These are phyloP conservation scores for Trichosporon ovoides DNA, from an alignment of 1,284 basidiomycete genomes.

Conservation along the genomic window DNA sequence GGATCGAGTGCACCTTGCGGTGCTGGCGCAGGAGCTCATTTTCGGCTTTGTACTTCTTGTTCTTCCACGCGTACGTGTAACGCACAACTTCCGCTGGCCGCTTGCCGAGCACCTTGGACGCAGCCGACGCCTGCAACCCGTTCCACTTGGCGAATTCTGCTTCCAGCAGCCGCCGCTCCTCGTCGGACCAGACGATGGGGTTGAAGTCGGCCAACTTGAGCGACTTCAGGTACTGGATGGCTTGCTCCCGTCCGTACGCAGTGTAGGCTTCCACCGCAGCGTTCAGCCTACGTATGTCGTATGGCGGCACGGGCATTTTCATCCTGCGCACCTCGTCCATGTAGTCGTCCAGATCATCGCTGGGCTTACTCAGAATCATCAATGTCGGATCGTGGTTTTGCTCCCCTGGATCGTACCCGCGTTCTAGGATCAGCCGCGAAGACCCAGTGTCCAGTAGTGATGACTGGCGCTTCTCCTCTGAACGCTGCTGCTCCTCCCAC, in stretches of 20 bases:
- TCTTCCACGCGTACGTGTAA: conserved; percentile 49
- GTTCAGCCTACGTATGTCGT: conserved; percentile 38
- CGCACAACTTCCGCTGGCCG: conserved; percentile 42
- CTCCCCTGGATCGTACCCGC: conserved; percentile 37
- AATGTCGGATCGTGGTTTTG: conserved; percentile 36
- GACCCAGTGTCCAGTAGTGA: conserved; percentile 24
- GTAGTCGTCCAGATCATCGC: conserved; percentile 30
- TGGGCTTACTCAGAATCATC: conserved; percentile 30
- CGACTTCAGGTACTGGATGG: conserved; percentile 27
- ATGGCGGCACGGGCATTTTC: conserved; percentile 35
- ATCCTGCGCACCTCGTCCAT: conserved; percentile 34
- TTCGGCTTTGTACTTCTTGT: conserved; percentile 43
- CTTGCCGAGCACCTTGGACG: conserved; percentile 35
- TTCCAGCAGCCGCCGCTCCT: conserved; percentile 31
- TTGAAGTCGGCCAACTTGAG: conserved; percentile 31
- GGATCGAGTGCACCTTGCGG: conserved; percentile 34
- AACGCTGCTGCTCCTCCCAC: conserved; percentile 43
- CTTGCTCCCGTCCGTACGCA: conserved; percentile 27
- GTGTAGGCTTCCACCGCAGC: conserved; percentile 28
- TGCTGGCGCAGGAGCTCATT: conserved; percentile 44
- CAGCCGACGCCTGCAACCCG: conserved; percentile 44
- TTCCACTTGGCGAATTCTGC: conserved; percentile 38
- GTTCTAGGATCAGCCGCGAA: conserved; percentile 33
- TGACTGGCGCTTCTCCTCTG: conserved; percentile 21
- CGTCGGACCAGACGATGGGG: conserved; percentile 21